Conservation (phyloP, 208 protist species). For the Angomonas deanei region DNA sequence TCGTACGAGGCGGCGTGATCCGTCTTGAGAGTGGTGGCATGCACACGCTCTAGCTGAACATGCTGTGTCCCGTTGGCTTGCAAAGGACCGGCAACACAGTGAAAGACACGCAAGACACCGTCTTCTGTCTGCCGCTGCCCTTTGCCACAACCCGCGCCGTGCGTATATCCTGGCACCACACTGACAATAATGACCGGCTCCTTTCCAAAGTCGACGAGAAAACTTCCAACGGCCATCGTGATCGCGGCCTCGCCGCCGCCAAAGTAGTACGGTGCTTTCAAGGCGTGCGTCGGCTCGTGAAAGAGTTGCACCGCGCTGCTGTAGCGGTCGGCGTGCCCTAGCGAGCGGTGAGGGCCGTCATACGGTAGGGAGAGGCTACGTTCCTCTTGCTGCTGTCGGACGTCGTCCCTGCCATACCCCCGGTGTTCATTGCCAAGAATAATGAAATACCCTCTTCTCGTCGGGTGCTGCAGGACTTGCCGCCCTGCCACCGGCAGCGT, state of each 20-base stretch:
- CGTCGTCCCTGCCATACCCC: slow-evolving; percentile 28
- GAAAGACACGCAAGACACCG: slow-evolving; percentile 63
- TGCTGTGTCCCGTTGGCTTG: slow-evolving; percentile 3
- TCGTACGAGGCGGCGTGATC: slow-evolving; percentile 17
- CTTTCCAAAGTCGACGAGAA: slow-evolving; percentile 57
- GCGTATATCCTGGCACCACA: slow-evolving; percentile 51
- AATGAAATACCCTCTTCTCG: slow-evolving; percentile 43
- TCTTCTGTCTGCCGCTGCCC: slow-evolving; percentile 33
- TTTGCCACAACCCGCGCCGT: slow-evolving; percentile 56
- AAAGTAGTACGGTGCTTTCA: slow-evolving; percentile 63
- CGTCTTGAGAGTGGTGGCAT: slow-evolving; percentile 48
- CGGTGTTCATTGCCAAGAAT: slow-evolving; percentile 64
- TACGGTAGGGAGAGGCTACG: slow-evolving; percentile 19
- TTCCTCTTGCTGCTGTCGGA: slow-evolving; percentile 21
- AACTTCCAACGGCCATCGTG: slow-evolving; percentile 57
- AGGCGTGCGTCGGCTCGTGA: slow-evolving; percentile 37
- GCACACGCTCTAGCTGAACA: slow-evolving; percentile 54
- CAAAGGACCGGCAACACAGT: slow-evolving; percentile 16
- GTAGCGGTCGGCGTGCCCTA: slow-evolving; percentile 53
- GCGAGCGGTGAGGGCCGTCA: slow-evolving; percentile 43
- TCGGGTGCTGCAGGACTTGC: slow-evolving; percentile 65
- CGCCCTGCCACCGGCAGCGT: slow-evolving; percentile 56
- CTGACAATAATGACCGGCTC: slow-evolving; percentile 70
- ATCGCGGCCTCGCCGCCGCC: slow-evolving; percentile 56
- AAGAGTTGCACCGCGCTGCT: slow-evolving; percentile 75